These are phyloP conservation scores for Canavalia gladiata DNA, from an alignment of 306 rosid species.

Conservation along the genomic window DNA sequence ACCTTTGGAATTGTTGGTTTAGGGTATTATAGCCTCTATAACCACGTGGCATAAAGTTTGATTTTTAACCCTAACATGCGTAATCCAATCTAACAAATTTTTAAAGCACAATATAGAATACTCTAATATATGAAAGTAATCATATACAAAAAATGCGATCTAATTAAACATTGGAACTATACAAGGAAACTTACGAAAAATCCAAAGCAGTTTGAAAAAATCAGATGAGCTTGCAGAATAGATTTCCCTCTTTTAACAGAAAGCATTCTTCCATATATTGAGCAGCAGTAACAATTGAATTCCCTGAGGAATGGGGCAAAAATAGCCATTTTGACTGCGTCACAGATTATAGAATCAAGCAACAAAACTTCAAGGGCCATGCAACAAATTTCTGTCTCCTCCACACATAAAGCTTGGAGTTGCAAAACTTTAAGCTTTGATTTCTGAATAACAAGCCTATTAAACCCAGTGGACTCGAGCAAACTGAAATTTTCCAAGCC, in stretches of 20 bases:
- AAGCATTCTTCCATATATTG: not conserved
- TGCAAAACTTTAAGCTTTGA: slow-evolving; percentile 8
- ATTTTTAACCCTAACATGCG: no score
- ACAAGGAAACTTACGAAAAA: not conserved
- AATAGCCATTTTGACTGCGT: no score
- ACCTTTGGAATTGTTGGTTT: no score
- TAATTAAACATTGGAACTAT: not conserved
- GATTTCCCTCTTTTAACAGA: not conserved
- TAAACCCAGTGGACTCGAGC: not conserved
- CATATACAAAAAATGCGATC: no score
- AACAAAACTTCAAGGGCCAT: not conserved
- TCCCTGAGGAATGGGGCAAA: no score
- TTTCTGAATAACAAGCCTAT: not conserved
- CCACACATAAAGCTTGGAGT: slow-evolving; percentile 1
- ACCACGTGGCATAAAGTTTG: no score
- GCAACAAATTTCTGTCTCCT: not conserved
- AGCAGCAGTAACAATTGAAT: no score
- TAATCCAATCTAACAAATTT: no score
- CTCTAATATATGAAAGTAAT: no score
- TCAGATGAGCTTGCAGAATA: not conserved
- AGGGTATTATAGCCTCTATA: no score
- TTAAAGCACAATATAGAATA: not conserved
- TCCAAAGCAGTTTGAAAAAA: not conserved
- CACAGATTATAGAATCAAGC: no score
- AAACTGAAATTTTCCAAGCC: slow-evolving; percentile 15